Conservation (phyloP, 306 rosid species). For the Castanopsis chinensis region DNA sequence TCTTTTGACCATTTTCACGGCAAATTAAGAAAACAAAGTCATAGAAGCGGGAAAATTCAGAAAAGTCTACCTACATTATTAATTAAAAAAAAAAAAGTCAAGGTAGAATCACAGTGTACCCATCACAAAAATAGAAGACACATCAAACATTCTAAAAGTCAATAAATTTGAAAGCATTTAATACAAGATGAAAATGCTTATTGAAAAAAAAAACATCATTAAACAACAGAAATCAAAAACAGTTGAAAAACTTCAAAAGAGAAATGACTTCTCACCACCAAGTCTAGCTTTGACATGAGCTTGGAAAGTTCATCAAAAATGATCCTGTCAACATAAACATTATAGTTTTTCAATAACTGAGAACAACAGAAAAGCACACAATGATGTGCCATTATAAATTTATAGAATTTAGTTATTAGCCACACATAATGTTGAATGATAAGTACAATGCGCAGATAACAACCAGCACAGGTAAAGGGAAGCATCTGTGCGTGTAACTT, state of each 20-base stretch:
- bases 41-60: slow-evolving; percentile 82
- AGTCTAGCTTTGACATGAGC: slow-evolving; percentile 58
- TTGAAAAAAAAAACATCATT: background rate
- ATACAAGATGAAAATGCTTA: background rate
- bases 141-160: slow-evolving; percentile 6
- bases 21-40: slow-evolving; percentile 85
- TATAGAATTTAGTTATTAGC: slow-evolving; percentile 6
- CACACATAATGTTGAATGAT: slow-evolving; percentile 13
- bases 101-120: slow-evolving; percentile 10
- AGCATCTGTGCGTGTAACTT: background rate
- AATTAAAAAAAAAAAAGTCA: slow-evolving; percentile 17
- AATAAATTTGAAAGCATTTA: background rate
- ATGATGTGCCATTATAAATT: slow-evolving; percentile 7
- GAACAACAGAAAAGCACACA: slow-evolving; percentile 5
- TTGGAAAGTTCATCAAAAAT: slow-evolving; percentile 63
- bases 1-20: slow-evolving; percentile 95
- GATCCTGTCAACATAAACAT: slow-evolving; percentile 47
- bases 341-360: slow-evolving; percentile 4
- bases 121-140: slow-evolving; percentile 15
- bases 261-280: slow-evolving; percentile 55
- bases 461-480: background rate
- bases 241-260: slow-evolving; percentile 10
- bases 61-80: slow-evolving; percentile 52
- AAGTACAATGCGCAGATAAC: background rate
- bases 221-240: slow-evolving; percentile 4